These are phyloP conservation scores for Sesbania bispinosa DNA, from an alignment of 306 rosid species.

Conservation along the genomic window DNA sequence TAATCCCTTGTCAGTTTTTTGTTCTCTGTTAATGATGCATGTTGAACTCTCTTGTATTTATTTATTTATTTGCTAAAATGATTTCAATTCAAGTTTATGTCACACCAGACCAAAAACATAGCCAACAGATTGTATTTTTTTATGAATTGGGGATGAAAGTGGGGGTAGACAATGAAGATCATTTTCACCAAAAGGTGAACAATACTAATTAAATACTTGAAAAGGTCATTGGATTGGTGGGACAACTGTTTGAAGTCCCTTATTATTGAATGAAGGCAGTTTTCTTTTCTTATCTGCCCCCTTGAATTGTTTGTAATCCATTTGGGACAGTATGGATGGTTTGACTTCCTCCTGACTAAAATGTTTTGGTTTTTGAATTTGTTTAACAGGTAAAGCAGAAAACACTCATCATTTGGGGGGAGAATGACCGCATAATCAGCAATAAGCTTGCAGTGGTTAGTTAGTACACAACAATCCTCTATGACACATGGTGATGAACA, in stretches of 20 bases:
- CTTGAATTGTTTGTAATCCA: neutral
- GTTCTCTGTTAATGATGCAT: neutral
- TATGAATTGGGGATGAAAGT: neutral
- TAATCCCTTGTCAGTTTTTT: too few species aligned
- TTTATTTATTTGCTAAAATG: conserved; percentile 11
- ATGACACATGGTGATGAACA: neutral
- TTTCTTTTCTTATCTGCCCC: neutral
- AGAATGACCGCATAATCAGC: conserved; percentile 76
- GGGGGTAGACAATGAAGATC: too few species aligned
- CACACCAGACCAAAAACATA: neutral
- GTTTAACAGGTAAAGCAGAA: conserved; percentile 75
- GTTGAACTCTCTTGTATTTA: too few species aligned
- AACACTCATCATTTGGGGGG: conserved; percentile 93
- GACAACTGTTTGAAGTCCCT: conserved; percentile 11
- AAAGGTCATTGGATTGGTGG: neutral
- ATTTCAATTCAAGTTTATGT: neutral
- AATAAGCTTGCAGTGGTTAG: conserved; percentile 88
- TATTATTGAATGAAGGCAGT: neutral
- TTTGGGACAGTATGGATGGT: neutral
- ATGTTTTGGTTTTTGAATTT: conserved; percentile 19
- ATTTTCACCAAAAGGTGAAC: too few species aligned
- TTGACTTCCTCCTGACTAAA: neutral
- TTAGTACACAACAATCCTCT: conserved; percentile 20
- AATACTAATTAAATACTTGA: too few species aligned
- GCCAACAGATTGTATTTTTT: neutral